Evolutionary conservation across 768 basidiomycete species (phyloP), one percentile per base, ranked within the genome.

Genomic region (Macrolepiota albuminosa): DNA sequence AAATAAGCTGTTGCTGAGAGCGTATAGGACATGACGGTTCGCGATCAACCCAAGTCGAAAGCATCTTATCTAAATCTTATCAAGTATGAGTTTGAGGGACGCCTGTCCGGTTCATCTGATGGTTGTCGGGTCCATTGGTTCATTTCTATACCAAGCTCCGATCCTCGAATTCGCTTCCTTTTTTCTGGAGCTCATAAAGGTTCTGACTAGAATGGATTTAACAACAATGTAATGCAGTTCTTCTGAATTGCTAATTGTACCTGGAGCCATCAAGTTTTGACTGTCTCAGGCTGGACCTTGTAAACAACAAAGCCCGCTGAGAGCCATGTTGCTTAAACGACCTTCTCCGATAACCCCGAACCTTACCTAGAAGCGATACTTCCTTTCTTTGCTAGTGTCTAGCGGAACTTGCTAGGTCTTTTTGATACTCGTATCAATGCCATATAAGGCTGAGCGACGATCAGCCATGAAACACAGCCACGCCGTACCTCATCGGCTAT

Each of bases 1-100:
- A 85, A 73, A 64, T 91, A 93, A 18, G 89, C 88, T 61, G 78
- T 77, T 54, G 83, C 72, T 6, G 79, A 76, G 66, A 92, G 65
- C 16, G 77, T 78, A 72, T 89, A 88, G 9, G 74, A 72, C 6
- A 56, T 56, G 29, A 7, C 21, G 16, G 53, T 54, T 54, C 2
- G 4, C 39, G 16, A 40, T 29, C 39, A 54, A 18, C 6, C 6
- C 5, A n/a, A 6, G 0, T 21, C 21, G 33, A 9, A 13, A 36
- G 18, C 24, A 53, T 53, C 52, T 53, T 53, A 53, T 53, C 52
- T 29, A 8, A 18, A 53, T 53, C 37, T 53, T 53, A 53, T 53
- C 52, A 40, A 16, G 13, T 31, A 48, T 3, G 29, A 29, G 29
- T 29, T 29, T 29, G 29, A 29, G 2, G 29, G 29, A 10, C 10